Conservation (phyloP, 2,329 filamentous ascomycete species). For the Xylaria sp. region DNA sequence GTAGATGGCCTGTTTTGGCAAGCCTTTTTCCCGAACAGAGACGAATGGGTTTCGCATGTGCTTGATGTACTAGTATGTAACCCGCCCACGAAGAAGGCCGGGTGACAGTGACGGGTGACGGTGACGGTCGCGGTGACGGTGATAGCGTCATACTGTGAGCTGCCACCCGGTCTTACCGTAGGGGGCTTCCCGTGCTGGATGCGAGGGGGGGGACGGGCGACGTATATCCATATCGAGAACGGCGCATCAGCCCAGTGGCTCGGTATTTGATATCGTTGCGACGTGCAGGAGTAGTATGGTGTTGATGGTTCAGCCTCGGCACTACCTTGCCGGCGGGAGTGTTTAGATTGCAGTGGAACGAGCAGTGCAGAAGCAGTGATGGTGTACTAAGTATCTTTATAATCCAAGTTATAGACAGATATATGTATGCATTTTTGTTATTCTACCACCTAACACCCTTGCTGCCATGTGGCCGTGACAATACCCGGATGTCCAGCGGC, state of each 20-base stretch:
- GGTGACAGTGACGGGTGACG: not conserved
- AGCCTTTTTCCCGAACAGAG: conserved; percentile 22
- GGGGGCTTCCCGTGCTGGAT: not conserved
- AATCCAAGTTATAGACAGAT: conserved; percentile 4
- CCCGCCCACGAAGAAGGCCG: conserved; percentile 14
- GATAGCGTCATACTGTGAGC: conserved; percentile 13
- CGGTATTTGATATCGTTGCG: conserved; percentile 21
- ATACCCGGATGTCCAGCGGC: conserved; percentile 27
- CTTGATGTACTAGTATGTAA: conserved; percentile 24
- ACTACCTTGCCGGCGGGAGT: conserved; percentile 28
- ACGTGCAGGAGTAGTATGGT: conserved; percentile 22
- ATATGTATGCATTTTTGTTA: conserved; percentile 7
- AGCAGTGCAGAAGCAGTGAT: not conserved
- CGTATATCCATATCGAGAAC: conserved; percentile 16
- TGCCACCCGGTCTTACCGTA: conserved; percentile 13
- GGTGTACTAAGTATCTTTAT: not conserved
- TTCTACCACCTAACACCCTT: conserved; percentile 40
- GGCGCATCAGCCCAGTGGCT: conserved; percentile 23
- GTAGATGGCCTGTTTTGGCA: conserved; percentile 24
- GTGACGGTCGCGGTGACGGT: conserved; percentile 13
- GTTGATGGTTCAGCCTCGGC: conserved; percentile 42
- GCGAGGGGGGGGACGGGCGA: not conserved
- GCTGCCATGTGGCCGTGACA: conserved; percentile 47
- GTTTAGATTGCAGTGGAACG: not conserved
- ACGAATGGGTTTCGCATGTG: conserved; percentile 8